A percentile compares a stretch with the other conserved stretches of the same genome.
Conservation (phyloP, 805 yeast genomes). For the Lipomyces chichibuensis region DNA sequence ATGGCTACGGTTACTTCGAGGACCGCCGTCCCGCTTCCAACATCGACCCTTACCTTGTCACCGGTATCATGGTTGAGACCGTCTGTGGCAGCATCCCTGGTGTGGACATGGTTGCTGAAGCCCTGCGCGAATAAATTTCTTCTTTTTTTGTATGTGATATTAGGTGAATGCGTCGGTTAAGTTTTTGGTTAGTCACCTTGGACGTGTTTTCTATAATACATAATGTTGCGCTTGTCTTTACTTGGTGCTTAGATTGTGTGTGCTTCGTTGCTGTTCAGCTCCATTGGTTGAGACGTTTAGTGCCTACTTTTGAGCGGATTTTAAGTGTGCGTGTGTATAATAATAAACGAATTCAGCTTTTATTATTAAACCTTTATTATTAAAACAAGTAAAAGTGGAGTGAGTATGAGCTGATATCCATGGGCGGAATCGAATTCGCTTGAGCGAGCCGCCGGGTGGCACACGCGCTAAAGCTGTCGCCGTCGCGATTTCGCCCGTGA, state of each 20-base stretch:
- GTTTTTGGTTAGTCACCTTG: not conserved
- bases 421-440: too few species aligned
- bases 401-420: not conserved
- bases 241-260: slow-evolving; percentile 3
- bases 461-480: too few species aligned
- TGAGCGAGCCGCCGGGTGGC: not conserved
- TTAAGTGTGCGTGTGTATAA: not conserved
- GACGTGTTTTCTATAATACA: not conserved
- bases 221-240: slow-evolving; percentile 24
- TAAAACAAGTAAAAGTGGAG: not conserved
- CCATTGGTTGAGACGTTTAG: not conserved
- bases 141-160: not conserved
- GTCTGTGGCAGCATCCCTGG: slow-evolving; percentile 46
- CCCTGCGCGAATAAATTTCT: slow-evolving; percentile 30
- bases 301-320: not conserved
- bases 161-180: slow-evolving; percentile 1
- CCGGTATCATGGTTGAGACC: slow-evolving; percentile 98
- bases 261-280: not conserved
- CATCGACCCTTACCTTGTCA: slow-evolving; percentile 98
- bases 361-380: not conserved
- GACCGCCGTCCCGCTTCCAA: slow-evolving; percentile 99
- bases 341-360: not conserved
- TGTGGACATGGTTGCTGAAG: slow-evolving; percentile 36
- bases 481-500: too few species aligned
- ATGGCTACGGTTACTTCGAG: slow-evolving; percentile 97